Base-by-base conservation (phyloP, 192 early-diverging fungal species). In the Dissophora ornata region DNA sequence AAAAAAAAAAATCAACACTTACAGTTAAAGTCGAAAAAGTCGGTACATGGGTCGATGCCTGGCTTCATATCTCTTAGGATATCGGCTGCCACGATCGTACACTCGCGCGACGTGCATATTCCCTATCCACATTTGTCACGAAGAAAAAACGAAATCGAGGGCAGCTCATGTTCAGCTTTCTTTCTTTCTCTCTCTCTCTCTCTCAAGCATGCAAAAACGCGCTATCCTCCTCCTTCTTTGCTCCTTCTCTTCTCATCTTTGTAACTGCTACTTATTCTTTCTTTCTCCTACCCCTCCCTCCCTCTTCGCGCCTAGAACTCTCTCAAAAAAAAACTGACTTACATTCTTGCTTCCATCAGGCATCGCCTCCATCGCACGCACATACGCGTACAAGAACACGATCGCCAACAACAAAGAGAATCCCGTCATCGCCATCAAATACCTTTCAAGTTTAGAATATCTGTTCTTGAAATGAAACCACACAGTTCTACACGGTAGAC, bases 21-120 rank as follows among this genome's bases (percentile, higher is more conserved):
- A 90, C 90, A 88, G 38, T 77, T 81, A 57, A 81, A 92, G 50
- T 85, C 79, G 62, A 85, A 91, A 79, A 92, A 92, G 67, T 92
- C 90, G 24, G 79, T 58, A 44, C 90, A 92, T 9, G 90, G 90
- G 74, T 92, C 86, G 0, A 79, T 80, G 29, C 67, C 62, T 5
- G 79, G 54, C 61, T 90, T 86, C 42, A 92, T 79, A 21, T 83
- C 83, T 8, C 51, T 36, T 13, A 90, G 67, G 52, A 92, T 87
- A 11, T 79, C 52, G 6, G 79, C 77, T 9, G 90, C 86, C 0
- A 81, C 79, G 4, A 82, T 62, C 3, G 86, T 79, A 70, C 90
- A 92, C 24, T 84, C 83, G 10, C 71, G 73, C 18, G 85, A 83
- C 6, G 57, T 67, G 58, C 90, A 92, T 11, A 82, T 69, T 19